phyloP scores from a whole-genome alignment of 2,329 filamentous ascomycete species.

The Knufia fluminis region DNA sequence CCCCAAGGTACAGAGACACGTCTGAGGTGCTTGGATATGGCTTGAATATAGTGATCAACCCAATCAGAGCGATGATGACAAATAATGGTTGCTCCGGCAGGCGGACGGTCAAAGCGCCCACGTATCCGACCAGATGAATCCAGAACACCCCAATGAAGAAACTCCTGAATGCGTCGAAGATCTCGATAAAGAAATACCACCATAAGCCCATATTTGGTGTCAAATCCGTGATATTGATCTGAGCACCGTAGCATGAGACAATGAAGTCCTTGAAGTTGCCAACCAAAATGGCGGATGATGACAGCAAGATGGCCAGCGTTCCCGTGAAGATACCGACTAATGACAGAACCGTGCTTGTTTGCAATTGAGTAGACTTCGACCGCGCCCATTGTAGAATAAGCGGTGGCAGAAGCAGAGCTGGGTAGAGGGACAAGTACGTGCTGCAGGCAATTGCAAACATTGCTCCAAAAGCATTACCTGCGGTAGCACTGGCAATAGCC shows the following conservation, averaged over 20 bases:
- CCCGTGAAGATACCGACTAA: constrained; percentile 35
- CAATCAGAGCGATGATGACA: constrained; percentile 72
- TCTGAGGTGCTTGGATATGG: constrained; percentile 92
- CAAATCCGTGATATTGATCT: constrained; percentile 80
- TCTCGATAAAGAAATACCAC: constrained; percentile 99
- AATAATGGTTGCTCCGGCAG: constrained; percentile 79
- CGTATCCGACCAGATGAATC: constrained; percentile 86
- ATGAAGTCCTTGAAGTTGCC: constrained; percentile 80
- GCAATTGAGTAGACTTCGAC: constrained; percentile 39
- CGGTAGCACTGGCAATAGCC: constrained; percentile 70
- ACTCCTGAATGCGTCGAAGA: constrained; percentile 94
- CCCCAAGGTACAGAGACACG: constrained; percentile 71
- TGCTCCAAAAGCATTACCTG: constrained; percentile 62
- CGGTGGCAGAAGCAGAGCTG: constrained; percentile 74
- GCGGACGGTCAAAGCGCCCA: constrained; percentile 73
- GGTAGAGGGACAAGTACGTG: constrained; percentile 86
- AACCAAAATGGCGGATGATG: constrained; percentile 44
- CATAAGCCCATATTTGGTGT: constrained; percentile 92
- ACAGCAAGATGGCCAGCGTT: constrained; percentile 14
- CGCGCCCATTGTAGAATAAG: constrained; percentile 56
- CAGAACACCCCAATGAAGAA: constrained; percentile 99
- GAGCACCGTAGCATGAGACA: constrained; percentile 81
- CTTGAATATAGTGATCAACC: constrained; percentile 91
- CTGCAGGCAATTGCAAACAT: constrained; percentile 81
- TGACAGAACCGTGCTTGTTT: constrained; percentile 47